Conservation (phyloP, 2,329 filamentous ascomycete species). For the Endothia cerciana region DNA sequence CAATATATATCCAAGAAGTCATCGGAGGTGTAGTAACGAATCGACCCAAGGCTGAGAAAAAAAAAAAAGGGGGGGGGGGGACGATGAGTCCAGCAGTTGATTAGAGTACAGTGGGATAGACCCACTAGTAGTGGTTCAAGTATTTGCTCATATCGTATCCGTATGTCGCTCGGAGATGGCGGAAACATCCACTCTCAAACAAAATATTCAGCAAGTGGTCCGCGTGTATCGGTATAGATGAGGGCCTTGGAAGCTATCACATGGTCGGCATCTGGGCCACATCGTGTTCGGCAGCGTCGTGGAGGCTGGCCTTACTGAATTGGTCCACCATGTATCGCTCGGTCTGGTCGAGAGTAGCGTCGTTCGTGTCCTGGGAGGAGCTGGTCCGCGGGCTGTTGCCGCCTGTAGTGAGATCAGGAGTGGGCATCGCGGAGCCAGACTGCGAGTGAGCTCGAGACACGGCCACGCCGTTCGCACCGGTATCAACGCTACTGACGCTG, state of each 20-base stretch:
- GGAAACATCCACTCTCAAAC: neutral
- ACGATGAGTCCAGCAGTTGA: neutral
- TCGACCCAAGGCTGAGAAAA: neutral
- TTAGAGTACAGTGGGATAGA: conserved; percentile 2
- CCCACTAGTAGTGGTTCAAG: neutral
- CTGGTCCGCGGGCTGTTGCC: conserved; percentile 71
- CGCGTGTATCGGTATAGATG: neutral
- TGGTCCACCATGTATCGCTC: conserved; percentile 34
- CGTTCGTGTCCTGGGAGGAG: conserved; percentile 65
- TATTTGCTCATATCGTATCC: conserved; percentile 8
- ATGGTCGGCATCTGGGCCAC: neutral
- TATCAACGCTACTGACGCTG: conserved; percentile 27
- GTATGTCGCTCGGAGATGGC: neutral
- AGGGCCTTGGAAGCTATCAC: neutral
- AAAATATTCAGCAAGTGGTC: neutral
- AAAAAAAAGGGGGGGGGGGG: too few relatives aligned
- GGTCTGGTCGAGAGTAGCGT: conserved; percentile 53
- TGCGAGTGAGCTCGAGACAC: conserved; percentile 45
- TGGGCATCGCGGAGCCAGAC: conserved; percentile 60
- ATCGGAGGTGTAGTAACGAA: neutral
- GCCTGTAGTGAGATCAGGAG: conserved; percentile 69
- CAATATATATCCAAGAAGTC: conserved; percentile 19
- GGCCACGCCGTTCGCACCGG: conserved; percentile 31
- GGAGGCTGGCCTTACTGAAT: conserved; percentile 27
- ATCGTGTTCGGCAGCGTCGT: neutral